phyloP scores from a whole-genome alignment of 352 stramenopile genomes.

The Plasmopara viticola region DNA sequence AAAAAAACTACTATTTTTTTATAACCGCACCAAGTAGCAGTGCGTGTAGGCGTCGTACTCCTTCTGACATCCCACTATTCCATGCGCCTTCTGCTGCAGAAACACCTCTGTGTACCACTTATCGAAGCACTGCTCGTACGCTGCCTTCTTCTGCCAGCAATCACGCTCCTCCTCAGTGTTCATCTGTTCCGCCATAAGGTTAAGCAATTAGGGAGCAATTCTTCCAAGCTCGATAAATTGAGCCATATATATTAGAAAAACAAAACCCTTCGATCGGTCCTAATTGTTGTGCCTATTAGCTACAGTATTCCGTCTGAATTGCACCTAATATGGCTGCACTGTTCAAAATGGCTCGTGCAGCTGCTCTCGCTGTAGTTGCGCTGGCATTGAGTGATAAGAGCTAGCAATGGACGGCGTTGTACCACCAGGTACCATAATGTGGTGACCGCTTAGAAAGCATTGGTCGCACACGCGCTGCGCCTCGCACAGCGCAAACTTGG shows the following conservation, averaged over 20 bases:
- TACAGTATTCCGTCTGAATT: too few relatives aligned
- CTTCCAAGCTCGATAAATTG: slow-evolving; percentile 7
- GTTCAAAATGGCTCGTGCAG: slow-evolving; percentile 30
- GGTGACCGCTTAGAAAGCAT: slow-evolving; percentile 64
- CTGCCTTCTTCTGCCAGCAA: slow-evolving; percentile 68
- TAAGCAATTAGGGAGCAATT: slow-evolving; percentile 8
- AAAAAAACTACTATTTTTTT: not conserved
- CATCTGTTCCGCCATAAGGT: slow-evolving; percentile 17
- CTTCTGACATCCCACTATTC: slow-evolving; percentile 64
- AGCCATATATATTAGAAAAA: slow-evolving; percentile 20
- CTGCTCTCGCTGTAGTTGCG: slow-evolving; percentile 29
- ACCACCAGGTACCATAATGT: slow-evolving; percentile 33
- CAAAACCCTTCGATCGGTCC: slow-evolving; percentile 25
- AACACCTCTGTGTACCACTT: slow-evolving; percentile 84
- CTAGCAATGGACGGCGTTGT: slow-evolving; percentile 29
- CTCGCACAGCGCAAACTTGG: slow-evolving; percentile 64
- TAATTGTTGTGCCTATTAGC: too few relatives aligned
- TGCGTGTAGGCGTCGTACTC: slow-evolving; percentile 75
- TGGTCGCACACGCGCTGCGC: slow-evolving; percentile 75
- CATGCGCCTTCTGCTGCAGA: slow-evolving; percentile 68
- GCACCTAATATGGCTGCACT: too few relatives aligned
- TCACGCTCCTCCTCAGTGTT: slow-evolving; percentile 30
- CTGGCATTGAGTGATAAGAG: slow-evolving; percentile 36
- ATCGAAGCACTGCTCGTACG: slow-evolving; percentile 84
- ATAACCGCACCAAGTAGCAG: slow-evolving; percentile 55